Evolutionary conservation across 345 rosid species (phyloP), one percentile per base, ranked within the genome.

Genomic region (Ceriops tagal): DNA sequence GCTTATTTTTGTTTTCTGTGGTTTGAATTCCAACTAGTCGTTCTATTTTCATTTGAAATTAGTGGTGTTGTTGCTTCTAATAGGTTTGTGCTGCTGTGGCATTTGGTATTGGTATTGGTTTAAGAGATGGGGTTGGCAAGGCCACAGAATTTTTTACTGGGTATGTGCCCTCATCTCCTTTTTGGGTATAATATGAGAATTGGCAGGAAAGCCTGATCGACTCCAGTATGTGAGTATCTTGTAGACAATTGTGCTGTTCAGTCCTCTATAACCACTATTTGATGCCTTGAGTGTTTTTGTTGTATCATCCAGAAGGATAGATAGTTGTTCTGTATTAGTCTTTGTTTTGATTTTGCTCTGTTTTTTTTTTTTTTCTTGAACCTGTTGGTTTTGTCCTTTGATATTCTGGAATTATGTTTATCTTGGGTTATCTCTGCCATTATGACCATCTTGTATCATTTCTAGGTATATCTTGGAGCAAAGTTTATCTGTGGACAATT

Each of bases 61-160:
- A 67, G 22, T 52, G 60, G 53, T 61, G 53, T 55, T 64, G 62
- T 65, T 71, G 43, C 49, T 73, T 70, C 63, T 55, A 68, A 62
- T 60, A 93, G 97, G 90, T 89, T 8, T 62, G 84, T 68, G 35
- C 89, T 70, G 97, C 97, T 1, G 92, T 88, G 77, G 92, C 86
- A 18, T 91, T 91, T 81, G 97, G 97, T 63, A 62, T 91, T 65
- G 90, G 92, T 62, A 57, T 91, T 67, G 96, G 97, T 68, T 77
- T 91, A 65, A 83, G 79, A 66, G 96, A 88, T 52, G 97, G 92
- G 68, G 82, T 77, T 65, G 92, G 84, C 80, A 91, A 88, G 81
- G 98, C 92, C 2, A 84, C 97, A 0, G 97, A 93, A 78, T 91
- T 81, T 86, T 93, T 91, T 51, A 95, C 98, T 49, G 98, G 98